Percentiles rank a stretch among this genome's conserved stretches.
These are phyloP conservation scores for Luzula sylvatica DNA, from an alignment of 176 grass and related monocot genomes.

Conservation along the genomic window DNA sequence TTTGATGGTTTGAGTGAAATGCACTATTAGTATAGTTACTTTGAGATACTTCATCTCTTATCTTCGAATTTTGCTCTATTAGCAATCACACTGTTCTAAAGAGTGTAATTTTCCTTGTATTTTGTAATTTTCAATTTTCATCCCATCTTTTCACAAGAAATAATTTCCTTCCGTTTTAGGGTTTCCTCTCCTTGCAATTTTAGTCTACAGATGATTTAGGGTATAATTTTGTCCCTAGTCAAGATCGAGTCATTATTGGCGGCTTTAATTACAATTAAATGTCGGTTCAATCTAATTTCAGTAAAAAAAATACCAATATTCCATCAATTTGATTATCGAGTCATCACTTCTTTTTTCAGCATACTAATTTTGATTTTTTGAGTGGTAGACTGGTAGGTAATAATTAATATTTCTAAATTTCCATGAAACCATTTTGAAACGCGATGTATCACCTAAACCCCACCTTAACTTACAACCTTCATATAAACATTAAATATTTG, in stretches of 20 bases:
- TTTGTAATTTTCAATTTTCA: background rate
- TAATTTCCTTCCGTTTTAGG: background rate
- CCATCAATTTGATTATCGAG: too few species aligned
- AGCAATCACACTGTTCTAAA: slow-evolving; percentile 1
- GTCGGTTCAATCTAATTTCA: background rate
- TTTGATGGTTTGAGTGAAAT: slow-evolving; percentile 4
- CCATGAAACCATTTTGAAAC: background rate
- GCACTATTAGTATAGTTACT: background rate
- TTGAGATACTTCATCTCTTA: background rate
- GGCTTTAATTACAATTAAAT: slow-evolving; percentile 1
- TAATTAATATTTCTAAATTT: background rate
- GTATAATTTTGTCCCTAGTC: background rate
- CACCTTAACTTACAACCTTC: too few species aligned
- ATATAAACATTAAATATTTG: too few species aligned
- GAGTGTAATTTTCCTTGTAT: background rate
- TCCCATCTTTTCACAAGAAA: background rate
- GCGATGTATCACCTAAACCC: too few species aligned
- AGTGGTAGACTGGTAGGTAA: background rate
- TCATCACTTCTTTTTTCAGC: background rate
- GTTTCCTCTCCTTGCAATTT: background rate
- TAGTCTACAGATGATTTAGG: background rate
- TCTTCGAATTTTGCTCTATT: background rate
- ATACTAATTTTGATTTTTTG: background rate
- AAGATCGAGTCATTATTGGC: background rate
- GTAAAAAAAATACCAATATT: too few species aligned